Evolutionary conservation across 352 stramenopile genomes (phyloP).

Genomic region (Phytopythium kandeliae): DNA sequence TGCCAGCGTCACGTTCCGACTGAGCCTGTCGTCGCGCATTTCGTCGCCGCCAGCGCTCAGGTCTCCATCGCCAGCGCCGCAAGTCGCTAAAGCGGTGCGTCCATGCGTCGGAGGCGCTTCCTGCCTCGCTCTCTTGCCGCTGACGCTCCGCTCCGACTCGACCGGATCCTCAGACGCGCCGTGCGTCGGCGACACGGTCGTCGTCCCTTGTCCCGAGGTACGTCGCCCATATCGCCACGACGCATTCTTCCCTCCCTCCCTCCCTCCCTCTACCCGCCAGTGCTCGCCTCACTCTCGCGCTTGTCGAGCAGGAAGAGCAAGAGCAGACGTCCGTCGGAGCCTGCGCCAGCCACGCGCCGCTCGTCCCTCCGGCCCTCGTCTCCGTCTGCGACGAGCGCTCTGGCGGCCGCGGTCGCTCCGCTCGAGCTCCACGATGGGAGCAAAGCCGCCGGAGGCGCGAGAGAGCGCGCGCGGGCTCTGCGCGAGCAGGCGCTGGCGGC

Average conservation of each 20-base stretch:
- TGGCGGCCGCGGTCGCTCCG: neutral
- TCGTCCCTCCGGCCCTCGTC: conserved; percentile 1
- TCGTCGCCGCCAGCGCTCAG: conserved; percentile 10
- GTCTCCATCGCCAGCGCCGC: conserved; percentile 1
- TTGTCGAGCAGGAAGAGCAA: conserved; percentile 17
- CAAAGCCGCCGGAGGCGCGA: too few species aligned
- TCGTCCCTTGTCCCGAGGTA: conserved; percentile 17
- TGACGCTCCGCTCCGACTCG: too few species aligned
- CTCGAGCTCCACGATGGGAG: too few species aligned
- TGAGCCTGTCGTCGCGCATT: conserved; percentile 47
- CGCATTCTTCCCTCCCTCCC: neutral
- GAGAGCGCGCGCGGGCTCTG: conserved; percentile 6
- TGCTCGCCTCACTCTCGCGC: too few species aligned
- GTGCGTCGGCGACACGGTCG: conserved; percentile 16
- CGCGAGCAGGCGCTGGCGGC: conserved; percentile 1
- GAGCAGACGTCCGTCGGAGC: conserved; percentile 17
- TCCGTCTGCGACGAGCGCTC: conserved; percentile 4
- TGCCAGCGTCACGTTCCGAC: conserved; percentile 38
- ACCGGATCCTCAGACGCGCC: neutral
- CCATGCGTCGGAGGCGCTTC: too few species aligned
- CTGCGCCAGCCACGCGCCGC: conserved; percentile 8
- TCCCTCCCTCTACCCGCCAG: too few species aligned
- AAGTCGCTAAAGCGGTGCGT: neutral
- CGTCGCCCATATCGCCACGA: neutral
- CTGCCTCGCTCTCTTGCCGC: too few species aligned